Conservation (phyloP, 768 basidiomycete genomes). For the Candolleomyces aberdarensis region DNA sequence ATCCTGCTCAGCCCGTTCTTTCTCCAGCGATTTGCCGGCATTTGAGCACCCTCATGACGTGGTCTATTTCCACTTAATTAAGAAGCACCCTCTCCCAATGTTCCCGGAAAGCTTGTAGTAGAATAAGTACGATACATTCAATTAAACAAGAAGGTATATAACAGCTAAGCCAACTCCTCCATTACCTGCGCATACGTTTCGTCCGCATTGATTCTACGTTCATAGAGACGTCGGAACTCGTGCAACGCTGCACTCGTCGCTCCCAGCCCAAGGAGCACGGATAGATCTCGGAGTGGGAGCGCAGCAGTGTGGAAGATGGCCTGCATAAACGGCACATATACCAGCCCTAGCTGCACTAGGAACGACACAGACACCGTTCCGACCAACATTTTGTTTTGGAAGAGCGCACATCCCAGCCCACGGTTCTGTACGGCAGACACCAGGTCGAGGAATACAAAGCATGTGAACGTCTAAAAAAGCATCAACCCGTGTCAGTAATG, state of each 20-base stretch:
- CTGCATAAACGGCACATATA: slow-evolving; percentile 92
- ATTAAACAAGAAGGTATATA: background rate
- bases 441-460: slow-evolving; percentile 95
- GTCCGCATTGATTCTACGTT: slow-evolving; percentile 58
- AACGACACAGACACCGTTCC: slow-evolving; percentile 86
- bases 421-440: slow-evolving; percentile 94
- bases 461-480: slow-evolving; percentile 79
- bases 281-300: slow-evolving; percentile 63
- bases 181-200: slow-evolving; percentile 47
- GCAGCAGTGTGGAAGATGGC: slow-evolving; percentile 91
- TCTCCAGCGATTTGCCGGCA: slow-evolving; percentile 6
- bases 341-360: slow-evolving; percentile 75
- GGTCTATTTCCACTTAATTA: background rate
- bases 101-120: background rate
- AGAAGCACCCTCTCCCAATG: background rate
- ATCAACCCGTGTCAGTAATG: background rate
- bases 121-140: background rate
- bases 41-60: background rate
- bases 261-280: slow-evolving; percentile 66
- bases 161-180: slow-evolving; percentile 56
- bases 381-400: slow-evolving; percentile 87
- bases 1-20: background rate
- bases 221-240: slow-evolving; percentile 76
- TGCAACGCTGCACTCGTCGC: slow-evolving; percentile 65
- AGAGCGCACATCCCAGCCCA: slow-evolving; percentile 79